A percentile compares a stretch with the other conserved stretches of the same genome.
Conservation (phyloP, 352 stramenopile genomes). For the Phytophthora cryptogea region DNA sequence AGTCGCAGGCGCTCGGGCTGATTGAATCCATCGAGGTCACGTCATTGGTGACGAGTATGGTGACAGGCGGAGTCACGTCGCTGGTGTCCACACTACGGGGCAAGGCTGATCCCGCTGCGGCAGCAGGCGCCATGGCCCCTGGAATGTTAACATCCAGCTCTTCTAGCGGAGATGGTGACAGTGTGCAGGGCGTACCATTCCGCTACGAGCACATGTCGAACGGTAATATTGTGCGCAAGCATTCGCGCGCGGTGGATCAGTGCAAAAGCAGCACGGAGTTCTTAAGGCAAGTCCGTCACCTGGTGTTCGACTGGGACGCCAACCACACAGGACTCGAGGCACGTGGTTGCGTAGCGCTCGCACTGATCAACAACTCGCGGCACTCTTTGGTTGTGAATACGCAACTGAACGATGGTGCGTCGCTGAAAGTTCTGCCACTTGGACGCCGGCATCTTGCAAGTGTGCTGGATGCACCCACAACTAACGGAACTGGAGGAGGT, state of each 20-base stretch:
- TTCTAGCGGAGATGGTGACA: conserved; percentile 17
- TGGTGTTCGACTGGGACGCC: conserved; percentile 87
- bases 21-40: conserved; percentile 88
- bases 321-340: conserved; percentile 85
- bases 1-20: conserved; percentile 79
- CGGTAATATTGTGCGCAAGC: conserved; percentile 71
- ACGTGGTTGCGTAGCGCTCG: conserved; percentile 74
- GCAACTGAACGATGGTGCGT: conserved; percentile 74
- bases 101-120: conserved; percentile 66
- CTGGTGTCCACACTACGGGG: conserved; percentile 81
- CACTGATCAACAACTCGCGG: conserved; percentile 79
- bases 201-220: conserved; percentile 79
- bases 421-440: conserved; percentile 66
- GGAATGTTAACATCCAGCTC: conserved; percentile 38
- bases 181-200: conserved; percentile 35
- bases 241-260: conserved; percentile 53
- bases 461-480: conserved; percentile 33
- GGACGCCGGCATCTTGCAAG: conserved; percentile 60
- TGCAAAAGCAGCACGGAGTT: conserved; percentile 61
- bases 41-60: conserved; percentile 82
- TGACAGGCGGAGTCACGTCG: conserved; percentile 75
- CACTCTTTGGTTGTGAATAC: conserved; percentile 75
- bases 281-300: conserved; percentile 64
- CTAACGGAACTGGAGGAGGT: conserved; percentile 15
- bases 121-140: conserved; percentile 26